Evolutionary conservation across 495 filamentous ascomycete genomes (phyloP).

Genomic region (Aspergillus wentii): DNA sequence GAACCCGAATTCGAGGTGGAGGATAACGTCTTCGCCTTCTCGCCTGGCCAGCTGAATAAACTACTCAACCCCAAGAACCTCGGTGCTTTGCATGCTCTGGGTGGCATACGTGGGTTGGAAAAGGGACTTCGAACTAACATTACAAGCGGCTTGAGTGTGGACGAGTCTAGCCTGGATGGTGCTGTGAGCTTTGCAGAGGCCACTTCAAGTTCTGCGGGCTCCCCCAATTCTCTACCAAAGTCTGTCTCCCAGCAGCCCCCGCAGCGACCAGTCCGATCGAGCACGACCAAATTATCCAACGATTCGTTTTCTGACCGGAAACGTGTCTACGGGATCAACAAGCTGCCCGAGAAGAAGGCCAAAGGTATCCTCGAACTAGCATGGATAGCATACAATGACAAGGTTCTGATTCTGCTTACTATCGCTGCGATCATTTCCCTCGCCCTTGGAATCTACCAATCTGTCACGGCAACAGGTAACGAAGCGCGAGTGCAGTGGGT

Average conservation of each 20-base stretch:
- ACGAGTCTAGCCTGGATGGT: slow-evolving; percentile 63
- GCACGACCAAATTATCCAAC: slow-evolving; percentile 17
- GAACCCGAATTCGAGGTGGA: slow-evolving; percentile 68
- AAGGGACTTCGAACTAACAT: slow-evolving; percentile 70
- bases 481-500: slow-evolving; percentile 70
- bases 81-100: slow-evolving; percentile 70
- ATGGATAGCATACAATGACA: slow-evolving; percentile 83
- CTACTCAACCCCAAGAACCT: slow-evolving; percentile 78
- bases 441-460: slow-evolving; percentile 72
- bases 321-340: slow-evolving; percentile 65
- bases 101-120: slow-evolving; percentile 70
- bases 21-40: slow-evolving; percentile 78
- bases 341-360: slow-evolving; percentile 64
- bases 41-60: slow-evolving; percentile 75
- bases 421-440: slow-evolving; percentile 77
- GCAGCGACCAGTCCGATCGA: slow-evolving; percentile 21
- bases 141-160: slow-evolving; percentile 64
- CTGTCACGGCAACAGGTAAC: slow-evolving; percentile 38
- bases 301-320: slow-evolving; percentile 56
- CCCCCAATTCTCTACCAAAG: slow-evolving; percentile 23
- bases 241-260: slow-evolving; percentile 19
- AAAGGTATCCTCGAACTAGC: slow-evolving; percentile 69
- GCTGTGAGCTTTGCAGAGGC: slow-evolving; percentile 70
- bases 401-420: slow-evolving; percentile 74
- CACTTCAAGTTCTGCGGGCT: slow-evolving; percentile 30